These are phyloP conservation scores for Solidago caesia DNA, from an alignment of 129 eudicot genomes.

Conservation along the genomic window DNA sequence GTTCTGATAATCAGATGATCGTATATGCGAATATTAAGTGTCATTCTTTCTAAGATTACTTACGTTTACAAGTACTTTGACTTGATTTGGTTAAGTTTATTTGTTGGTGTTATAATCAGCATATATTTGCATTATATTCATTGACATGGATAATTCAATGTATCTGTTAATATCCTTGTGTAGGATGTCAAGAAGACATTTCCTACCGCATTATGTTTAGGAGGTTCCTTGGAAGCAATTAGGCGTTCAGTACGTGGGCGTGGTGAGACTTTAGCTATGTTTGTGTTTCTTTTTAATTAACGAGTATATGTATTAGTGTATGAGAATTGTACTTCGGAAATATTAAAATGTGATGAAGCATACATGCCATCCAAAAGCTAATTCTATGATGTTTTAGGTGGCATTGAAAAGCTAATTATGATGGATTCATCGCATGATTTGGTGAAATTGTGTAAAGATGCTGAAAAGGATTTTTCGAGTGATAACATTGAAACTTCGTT, in stretches of 20 bases:
- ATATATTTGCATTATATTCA: no score
- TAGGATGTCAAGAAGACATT: slow-evolving; percentile 90
- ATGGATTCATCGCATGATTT: slow-evolving; percentile 89
- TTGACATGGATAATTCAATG: no score
- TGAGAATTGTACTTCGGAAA: neutral
- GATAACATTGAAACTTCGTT: slow-evolving; percentile 72
- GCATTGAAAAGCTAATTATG: slow-evolving; percentile 78
- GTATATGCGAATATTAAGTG: no score
- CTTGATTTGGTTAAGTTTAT: no score
- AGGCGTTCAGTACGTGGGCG: slow-evolving; percentile 74
- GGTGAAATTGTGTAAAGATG: slow-evolving; percentile 69
- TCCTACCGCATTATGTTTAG: slow-evolving; percentile 84
- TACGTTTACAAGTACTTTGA: no score
- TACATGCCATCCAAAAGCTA: slow-evolving; percentile 58
- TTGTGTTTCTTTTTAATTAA: slow-evolving; percentile 7
- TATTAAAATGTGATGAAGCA: slow-evolving; percentile 8
- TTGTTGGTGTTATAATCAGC: no score
- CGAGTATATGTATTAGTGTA: neutral
- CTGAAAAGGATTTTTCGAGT: slow-evolving; percentile 47
- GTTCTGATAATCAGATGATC: no score
- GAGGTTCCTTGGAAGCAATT: slow-evolving; percentile 82
- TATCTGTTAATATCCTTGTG: slow-evolving; percentile 15
- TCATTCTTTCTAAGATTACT: no score
- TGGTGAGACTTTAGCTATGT: slow-evolving; percentile 54
- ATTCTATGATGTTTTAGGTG: slow-evolving; percentile 53